Evolutionary conservation across 371 early-diverging fungal genomes (phyloP).

Genomic region (Mucor velutinosus): DNA sequence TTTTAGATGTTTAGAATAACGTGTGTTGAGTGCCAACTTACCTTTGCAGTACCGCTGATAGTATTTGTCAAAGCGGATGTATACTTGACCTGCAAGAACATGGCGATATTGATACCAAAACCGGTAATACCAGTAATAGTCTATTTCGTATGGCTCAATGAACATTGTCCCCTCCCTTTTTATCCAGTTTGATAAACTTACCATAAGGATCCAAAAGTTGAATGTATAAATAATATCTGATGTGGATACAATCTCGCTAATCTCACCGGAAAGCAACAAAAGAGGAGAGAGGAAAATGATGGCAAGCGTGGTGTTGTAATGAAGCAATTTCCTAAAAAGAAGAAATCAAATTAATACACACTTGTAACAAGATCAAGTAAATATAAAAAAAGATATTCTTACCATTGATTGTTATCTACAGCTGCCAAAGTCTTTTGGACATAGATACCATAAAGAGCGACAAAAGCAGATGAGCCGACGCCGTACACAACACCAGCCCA

Average conservation of each 20-base stretch:
- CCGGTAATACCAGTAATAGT: conserved; percentile 71
- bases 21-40: conserved; percentile 3
- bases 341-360: not conserved
- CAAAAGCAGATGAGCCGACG: conserved; percentile 71
- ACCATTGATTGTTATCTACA: conserved; percentile 78
- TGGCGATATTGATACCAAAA: conserved; percentile 76
- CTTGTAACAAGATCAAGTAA: conserved; percentile 10
- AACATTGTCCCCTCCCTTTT: not conserved
- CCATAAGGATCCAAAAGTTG: conserved; percentile 72
- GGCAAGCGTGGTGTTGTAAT: conserved; percentile 73
- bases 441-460: conserved; percentile 76
- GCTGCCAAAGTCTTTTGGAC: conserved; percentile 69
- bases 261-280: conserved; percentile 65
- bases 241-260: conserved; percentile 49
- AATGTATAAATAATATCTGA: conserved; percentile 54
- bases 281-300: conserved; percentile 64
- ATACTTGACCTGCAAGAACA: conserved; percentile 78
- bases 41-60: conserved; percentile 80
- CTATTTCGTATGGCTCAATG: conserved; percentile 19
- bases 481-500: conserved; percentile 72
- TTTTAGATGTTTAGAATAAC: not conserved
- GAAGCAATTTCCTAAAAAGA: conserved; percentile 59
- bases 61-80: conserved; percentile 79
- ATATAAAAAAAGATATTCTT: not conserved
- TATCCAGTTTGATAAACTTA: conserved; percentile 11